These are phyloP conservation scores for Helicocarpus griseus DNA, from an alignment of 2,329 filamentous ascomycete species.

Conservation along the genomic window DNA sequence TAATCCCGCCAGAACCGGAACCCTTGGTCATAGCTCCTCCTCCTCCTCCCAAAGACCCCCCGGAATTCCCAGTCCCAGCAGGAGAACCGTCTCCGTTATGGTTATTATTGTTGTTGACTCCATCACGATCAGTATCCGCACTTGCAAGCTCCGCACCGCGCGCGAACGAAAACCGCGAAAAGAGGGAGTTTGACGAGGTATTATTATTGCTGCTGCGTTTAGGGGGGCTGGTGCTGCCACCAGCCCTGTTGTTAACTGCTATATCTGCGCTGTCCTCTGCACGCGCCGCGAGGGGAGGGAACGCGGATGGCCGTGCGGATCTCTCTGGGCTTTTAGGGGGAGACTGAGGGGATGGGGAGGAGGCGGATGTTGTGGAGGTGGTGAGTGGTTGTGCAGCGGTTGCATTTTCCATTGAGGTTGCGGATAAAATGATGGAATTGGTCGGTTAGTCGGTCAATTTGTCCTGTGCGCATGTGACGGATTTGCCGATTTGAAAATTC, in stretches of 20 bases:
- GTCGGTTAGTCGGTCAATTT: too few species aligned
- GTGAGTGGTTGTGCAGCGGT: conserved; percentile 3
- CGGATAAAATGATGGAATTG: too few species aligned
- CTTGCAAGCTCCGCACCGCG: conserved; percentile 12
- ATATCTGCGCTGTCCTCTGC: too few species aligned
- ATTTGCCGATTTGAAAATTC: too few species aligned
- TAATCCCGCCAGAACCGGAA: too few species aligned
- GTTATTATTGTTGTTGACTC: conserved; percentile 11
- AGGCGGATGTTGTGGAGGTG: background rate
- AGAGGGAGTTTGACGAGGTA: conserved; percentile 23
- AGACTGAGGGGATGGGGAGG: background rate
- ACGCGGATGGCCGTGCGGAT: background rate
- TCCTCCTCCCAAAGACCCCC: conserved; percentile 26
- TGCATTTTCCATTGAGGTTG: conserved; percentile 9
- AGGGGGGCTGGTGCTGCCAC: background rate
- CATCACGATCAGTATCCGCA: conserved; percentile 13
- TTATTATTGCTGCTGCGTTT: conserved; percentile 13
- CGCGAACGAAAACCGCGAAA: conserved; percentile 10
- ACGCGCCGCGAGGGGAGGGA: too few species aligned
- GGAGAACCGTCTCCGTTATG: conserved; percentile 17
- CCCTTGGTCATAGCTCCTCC: conserved; percentile 33
- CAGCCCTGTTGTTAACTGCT: too few species aligned
- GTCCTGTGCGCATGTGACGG: too few species aligned
- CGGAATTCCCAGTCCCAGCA: background rate
- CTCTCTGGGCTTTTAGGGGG: background rate